Conservation (phyloP, 192 early-diverging fungal genomes). For the Diversispora eburnea region DNA sequence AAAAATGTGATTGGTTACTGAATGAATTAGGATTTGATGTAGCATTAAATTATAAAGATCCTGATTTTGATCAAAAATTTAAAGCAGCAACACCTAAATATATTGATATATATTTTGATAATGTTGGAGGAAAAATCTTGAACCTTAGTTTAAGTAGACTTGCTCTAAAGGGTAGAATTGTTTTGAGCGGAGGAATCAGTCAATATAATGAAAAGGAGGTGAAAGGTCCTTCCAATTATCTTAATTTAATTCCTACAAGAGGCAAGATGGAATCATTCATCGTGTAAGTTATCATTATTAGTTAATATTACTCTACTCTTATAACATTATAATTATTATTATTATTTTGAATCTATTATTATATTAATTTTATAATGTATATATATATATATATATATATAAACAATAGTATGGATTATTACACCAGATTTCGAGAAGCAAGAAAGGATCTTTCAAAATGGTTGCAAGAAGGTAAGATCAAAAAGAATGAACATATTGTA, state of each 20-base stretch:
- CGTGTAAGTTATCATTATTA: slow-evolving; percentile 23
- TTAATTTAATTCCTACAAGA: slow-evolving; percentile 44
- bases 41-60: slow-evolving; percentile 50
- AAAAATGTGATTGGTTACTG: slow-evolving; percentile 50
- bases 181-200: slow-evolving; percentile 52
- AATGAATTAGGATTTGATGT: slow-evolving; percentile 50
- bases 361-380: neutral
- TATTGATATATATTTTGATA: slow-evolving; percentile 56
- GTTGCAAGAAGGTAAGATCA: slow-evolving; percentile 46
- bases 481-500: slow-evolving; percentile 40
- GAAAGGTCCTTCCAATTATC: slow-evolving; percentile 43
- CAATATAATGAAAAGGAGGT: slow-evolving; percentile 42
- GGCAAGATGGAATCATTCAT: slow-evolving; percentile 54
- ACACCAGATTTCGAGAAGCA: slow-evolving; percentile 38
- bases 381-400: neutral
- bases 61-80: slow-evolving; percentile 39
- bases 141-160: slow-evolving; percentile 42
- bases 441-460: slow-evolving; percentile 42
- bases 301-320: neutral
- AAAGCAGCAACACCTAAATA: slow-evolving; percentile 39
- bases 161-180: slow-evolving; percentile 44
- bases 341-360: neutral
- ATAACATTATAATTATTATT: neutral
- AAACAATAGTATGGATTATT: slow-evolving; percentile 35
- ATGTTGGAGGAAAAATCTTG: slow-evolving; percentile 53